phyloP scores from a whole-genome alignment of 495 filamentous ascomycete species.

The Daldinia childiae region DNA sequence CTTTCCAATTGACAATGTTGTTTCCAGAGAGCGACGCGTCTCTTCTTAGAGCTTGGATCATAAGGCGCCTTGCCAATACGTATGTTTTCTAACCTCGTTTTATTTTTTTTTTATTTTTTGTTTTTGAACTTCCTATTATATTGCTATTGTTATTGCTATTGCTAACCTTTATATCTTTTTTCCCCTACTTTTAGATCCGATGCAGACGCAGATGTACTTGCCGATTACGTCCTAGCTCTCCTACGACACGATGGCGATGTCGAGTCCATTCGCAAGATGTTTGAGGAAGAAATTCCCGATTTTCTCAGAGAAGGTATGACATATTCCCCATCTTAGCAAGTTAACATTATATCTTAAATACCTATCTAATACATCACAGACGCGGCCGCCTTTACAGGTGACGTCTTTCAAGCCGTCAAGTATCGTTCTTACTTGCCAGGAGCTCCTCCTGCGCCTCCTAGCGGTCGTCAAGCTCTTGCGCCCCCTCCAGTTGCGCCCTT shows the following conservation, averaged over 20 bases:
- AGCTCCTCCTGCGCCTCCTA: slow-evolving; percentile 50
- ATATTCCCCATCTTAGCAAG: slow-evolving; percentile 17
- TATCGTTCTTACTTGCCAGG: slow-evolving; percentile 70
- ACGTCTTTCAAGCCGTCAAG: slow-evolving; percentile 78
- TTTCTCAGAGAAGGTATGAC: slow-evolving; percentile 82
- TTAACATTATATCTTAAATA: neutral
- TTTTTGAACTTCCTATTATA: neutral
- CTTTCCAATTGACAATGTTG: slow-evolving; percentile 65
- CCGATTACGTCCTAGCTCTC: slow-evolving; percentile 94
- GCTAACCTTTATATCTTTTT: slow-evolving; percentile 31
- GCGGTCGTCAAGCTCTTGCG: slow-evolving; percentile 28
- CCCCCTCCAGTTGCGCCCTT: slow-evolving; percentile 39
- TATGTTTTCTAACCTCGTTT: slow-evolving; percentile 56
- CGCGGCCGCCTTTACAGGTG: slow-evolving; percentile 79
- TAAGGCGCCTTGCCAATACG: slow-evolving; percentile 91
- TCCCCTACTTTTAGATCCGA: slow-evolving; percentile 72
- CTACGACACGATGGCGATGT: slow-evolving; percentile 80
- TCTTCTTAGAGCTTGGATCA: slow-evolving; percentile 86
- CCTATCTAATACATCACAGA: slow-evolving; percentile 57
- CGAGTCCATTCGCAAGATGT: slow-evolving; percentile 76
- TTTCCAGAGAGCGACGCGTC: slow-evolving; percentile 79
- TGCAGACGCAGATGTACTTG: slow-evolving; percentile 93
- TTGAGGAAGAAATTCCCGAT: slow-evolving; percentile 82
- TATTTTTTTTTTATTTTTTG: no score
- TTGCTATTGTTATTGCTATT: slow-evolving; percentile 12